A percentile compares a stretch with the other conserved stretches of the same genome.
phyloP scores from a whole-genome alignment of 768 basidiomycete genomes.

The Lactifluus pinguis region DNA sequence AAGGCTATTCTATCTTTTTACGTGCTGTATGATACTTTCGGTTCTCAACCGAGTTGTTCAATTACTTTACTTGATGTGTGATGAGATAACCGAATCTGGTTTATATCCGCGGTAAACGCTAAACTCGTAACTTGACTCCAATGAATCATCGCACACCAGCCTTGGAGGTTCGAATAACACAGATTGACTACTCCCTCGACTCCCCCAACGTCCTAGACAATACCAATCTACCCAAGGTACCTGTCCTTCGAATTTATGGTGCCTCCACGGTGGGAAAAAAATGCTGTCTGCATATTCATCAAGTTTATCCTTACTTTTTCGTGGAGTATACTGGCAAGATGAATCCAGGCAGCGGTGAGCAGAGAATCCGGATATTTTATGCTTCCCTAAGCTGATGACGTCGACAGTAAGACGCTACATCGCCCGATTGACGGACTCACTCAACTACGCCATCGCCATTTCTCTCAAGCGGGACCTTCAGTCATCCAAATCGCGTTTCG shows the following conservation, averaged over 20 bases:
- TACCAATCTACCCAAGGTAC: constrained; percentile 49
- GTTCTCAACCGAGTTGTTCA: neutral
- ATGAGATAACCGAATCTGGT: neutral
- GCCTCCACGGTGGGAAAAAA: constrained; percentile 66
- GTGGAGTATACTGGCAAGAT: constrained; percentile 71
- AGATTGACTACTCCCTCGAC: constrained; percentile 56
- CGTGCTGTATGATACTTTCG: neutral
- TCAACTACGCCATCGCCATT: constrained; percentile 81
- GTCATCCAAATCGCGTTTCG: constrained; percentile 46
- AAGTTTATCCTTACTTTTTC: constrained; percentile 91
- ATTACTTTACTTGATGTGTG: neutral
- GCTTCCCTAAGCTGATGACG: neutral
- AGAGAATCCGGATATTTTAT: constrained; percentile 3
- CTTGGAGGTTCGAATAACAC: constrained; percentile 38
- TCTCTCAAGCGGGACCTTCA: constrained; percentile 68
- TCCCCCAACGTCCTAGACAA: constrained; percentile 59
- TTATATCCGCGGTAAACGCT: neutral
- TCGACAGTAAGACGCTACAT: constrained; percentile 65
- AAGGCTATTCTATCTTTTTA: neutral
- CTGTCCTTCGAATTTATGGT: constrained; percentile 83
- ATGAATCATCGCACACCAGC: constrained; percentile 14
- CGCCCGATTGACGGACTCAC: constrained; percentile 53
- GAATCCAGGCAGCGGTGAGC: constrained; percentile 52
- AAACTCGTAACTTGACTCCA: neutral
- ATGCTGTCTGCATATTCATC: constrained; percentile 85